phyloP scores from a whole-genome alignment of 176 grass and related monocot genomes.

The Zea mays region DNA sequence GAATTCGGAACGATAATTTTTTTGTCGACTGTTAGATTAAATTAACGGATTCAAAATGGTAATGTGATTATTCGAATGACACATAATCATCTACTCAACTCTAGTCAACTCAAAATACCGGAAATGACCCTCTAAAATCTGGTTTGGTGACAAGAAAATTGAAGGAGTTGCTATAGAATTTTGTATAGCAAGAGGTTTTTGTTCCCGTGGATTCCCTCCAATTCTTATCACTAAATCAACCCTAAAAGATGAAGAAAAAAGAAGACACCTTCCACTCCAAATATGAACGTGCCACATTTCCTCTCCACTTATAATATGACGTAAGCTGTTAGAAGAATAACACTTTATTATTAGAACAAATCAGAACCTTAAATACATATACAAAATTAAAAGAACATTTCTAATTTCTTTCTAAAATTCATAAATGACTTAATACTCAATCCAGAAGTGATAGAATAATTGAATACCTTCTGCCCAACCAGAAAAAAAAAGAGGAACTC shows the following conservation, averaged over 20 bases:
- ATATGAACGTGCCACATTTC: neutral
- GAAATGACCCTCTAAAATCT: neutral
- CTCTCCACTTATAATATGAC: neutral
- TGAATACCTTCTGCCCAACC: too few species aligned
- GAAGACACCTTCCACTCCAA: neutral
- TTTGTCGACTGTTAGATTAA: too few species aligned
- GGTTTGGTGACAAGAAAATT: too few species aligned
- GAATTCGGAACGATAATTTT: too few species aligned
- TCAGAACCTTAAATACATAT: neutral
- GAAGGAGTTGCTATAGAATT: too few species aligned
- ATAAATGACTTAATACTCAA: neutral
- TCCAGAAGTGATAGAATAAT: neutral
- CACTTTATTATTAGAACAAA: slow-evolving; percentile 2
- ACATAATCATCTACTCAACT: neutral
- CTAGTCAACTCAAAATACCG: neutral
- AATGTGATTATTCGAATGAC: neutral
- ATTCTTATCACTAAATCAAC: too few species aligned
- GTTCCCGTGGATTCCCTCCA: too few species aligned
- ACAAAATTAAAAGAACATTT: neutral
- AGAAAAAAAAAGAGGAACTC: neutral
- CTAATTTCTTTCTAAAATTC: neutral
- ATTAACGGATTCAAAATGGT: neutral
- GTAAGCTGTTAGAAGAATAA: neutral
- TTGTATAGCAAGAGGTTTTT: too few species aligned
- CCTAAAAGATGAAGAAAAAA: neutral